Percentiles rank a stretch among this genome's conserved stretches.
These are phyloP conservation scores for Chaetoscypha palmicola DNA, from an alignment of 2,329 filamentous ascomycete species.

Conservation along the genomic window DNA sequence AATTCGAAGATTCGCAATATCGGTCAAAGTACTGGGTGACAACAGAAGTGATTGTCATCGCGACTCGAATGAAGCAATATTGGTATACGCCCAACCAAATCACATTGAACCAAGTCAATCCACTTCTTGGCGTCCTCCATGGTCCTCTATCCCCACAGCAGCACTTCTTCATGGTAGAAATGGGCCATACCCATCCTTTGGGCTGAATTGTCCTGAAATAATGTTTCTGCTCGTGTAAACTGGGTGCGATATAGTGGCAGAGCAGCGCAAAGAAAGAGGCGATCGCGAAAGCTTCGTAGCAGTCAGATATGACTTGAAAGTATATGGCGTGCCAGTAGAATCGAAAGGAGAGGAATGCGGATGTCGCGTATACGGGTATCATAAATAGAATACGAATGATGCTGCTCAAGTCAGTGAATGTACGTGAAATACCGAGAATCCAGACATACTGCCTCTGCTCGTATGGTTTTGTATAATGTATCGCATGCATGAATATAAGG, in stretches of 20 bases:
- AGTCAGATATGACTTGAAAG: slow-evolving; percentile 73
- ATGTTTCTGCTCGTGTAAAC: slow-evolving; percentile 72
- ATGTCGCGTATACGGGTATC: slow-evolving; percentile 73
- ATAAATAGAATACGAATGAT: slow-evolving; percentile 86
- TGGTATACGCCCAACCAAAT: slow-evolving; percentile 79
- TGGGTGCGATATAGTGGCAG: slow-evolving; percentile 72
- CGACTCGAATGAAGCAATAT: slow-evolving; percentile 74
- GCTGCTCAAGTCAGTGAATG: slow-evolving; percentile 34
- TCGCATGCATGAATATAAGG: slow-evolving; percentile 51
- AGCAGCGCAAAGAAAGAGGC: slow-evolving; percentile 79
- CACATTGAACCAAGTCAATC: slow-evolving; percentile 86
- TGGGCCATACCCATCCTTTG: slow-evolving; percentile 66
- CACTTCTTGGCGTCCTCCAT: slow-evolving; percentile 69
- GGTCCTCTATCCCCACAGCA: slow-evolving; percentile 62
- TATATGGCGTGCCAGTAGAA: slow-evolving; percentile 76
- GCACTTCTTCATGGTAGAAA: slow-evolving; percentile 63
- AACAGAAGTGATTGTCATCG: slow-evolving; percentile 74
- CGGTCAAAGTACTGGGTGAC: slow-evolving; percentile 59
- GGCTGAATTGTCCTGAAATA: slow-evolving; percentile 67
- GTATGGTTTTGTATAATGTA: slow-evolving; percentile 52
- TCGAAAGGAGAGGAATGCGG: slow-evolving; percentile 65
- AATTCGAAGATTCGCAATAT: slow-evolving; percentile 75
- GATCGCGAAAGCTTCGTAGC: slow-evolving; percentile 85
- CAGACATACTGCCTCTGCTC: slow-evolving; percentile 49
- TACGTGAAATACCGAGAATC: no score